Conservation (phyloP, 352 stramenopile species). For the Phytophthora constricta region DNA sequence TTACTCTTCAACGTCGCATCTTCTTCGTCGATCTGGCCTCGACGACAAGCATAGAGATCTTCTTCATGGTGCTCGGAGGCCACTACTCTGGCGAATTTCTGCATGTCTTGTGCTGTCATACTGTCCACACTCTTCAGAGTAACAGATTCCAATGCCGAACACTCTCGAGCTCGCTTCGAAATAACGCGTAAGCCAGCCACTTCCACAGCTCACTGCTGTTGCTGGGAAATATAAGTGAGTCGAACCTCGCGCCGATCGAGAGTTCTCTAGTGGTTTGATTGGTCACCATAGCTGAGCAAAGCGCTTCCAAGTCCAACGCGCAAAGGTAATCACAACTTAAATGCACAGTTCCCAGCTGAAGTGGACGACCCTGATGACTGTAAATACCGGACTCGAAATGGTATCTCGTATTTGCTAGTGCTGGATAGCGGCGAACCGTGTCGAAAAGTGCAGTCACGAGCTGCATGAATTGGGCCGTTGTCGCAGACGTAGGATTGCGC, state of each 20-base stretch:
- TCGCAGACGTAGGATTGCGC: not conserved
- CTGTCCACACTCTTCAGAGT: constrained; percentile 10
- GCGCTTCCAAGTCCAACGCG: not conserved
- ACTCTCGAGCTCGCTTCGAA: constrained; percentile 18
- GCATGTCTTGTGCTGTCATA: constrained; percentile 6
- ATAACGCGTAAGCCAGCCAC: constrained; percentile 26
- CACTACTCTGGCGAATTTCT: constrained; percentile 6
- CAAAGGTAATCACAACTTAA: not conserved
- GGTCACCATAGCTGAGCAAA: not conserved
- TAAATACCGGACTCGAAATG: no score
- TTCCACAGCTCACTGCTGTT: constrained; percentile 13
- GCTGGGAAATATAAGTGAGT: no score
- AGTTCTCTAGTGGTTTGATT: not conserved
- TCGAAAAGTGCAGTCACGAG: not conserved
- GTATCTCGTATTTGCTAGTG: not conserved
- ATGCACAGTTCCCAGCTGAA: not conserved
- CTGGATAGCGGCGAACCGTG: not conserved
- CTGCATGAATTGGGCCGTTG: not conserved
- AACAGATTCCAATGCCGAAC: constrained; percentile 16
- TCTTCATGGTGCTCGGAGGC: constrained; percentile 23
- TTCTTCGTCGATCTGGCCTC: constrained; percentile 2
- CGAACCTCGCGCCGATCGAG: no score
- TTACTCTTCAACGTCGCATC: constrained; percentile 14
- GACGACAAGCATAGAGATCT: constrained; percentile 9
- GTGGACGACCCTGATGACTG: not conserved